Base-by-base conservation (phyloP, 176 grass and related monocot species). In the Cenchrus purpureus region DNA sequence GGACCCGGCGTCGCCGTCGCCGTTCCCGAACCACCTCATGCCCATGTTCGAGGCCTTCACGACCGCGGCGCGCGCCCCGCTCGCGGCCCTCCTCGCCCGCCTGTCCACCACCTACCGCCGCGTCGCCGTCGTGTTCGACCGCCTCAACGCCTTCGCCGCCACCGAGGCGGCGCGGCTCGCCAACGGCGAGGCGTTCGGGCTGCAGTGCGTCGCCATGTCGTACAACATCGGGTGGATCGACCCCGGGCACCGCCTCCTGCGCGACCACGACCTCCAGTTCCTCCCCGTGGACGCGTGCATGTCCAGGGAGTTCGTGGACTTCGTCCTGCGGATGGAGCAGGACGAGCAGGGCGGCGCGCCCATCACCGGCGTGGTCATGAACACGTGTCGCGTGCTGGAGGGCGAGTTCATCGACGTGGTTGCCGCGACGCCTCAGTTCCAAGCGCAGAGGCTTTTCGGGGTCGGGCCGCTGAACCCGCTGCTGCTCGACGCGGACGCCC, bases 381-480 rank as follows among this genome's bases (percentile, higher is more conserved):
- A 91, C 80, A 84, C 85, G 5, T 84, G 85, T 76, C 89, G 69
- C 31, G 68, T 44, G 69, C 46, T 86, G 31, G 84, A 86, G 68
- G 85, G 59, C 68, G 55, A 65, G 65, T 84, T 94, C 79, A 29
- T 91, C 60, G 88, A 89, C 74, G 71, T 56, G 20, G 19, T 91
- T 1, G 53, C 58, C 12, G 25, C 69, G 49, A 65, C 82, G 15
- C 76, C 83, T 3, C 17, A 20, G 6, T 80, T 71, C 75, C 12
- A 68, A 0, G 75, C 61, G 28, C 82, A 89, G 89, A 91, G 61
- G 11, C 54, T 84, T 7, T 91, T 91, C 53, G 62, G 64, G 66
- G 88, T 94, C 49, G 92, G 92, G n/a, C 90, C 90, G 19, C 4
- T 92, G 59, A 86, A 87, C 62, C 88, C 88, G 4, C n/a, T 86